Base-by-base conservation (phyloP, 352 stramenopile species). In the Phytopythium delawarense region DNA sequence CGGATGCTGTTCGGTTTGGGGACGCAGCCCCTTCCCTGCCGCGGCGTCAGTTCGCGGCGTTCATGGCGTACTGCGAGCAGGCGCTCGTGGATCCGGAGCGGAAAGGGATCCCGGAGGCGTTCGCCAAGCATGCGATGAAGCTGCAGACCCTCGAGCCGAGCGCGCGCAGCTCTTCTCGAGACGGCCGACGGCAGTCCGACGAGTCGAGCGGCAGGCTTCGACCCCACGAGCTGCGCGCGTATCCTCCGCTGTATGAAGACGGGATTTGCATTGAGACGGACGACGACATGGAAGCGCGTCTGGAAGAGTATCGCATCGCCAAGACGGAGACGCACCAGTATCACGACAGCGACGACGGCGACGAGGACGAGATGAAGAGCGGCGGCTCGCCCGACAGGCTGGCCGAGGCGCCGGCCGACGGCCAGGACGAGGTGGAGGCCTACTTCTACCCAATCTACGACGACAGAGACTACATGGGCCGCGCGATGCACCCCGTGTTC, bases 401-500 rank as follows among this genome's bases (percentile, higher is more conserved):
- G 11, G 42, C 23, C 1, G 42, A 49, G 20, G 42, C 18, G 45
- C 21, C 5, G 45, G 20, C 7, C 8, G 45, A 20, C 12, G 7
- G 11, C 45, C 20, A 32, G 16, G 58, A 58, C 25, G 25, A 45
- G 9, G 55, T 59, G 32, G 40, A 69, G 16, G 28, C 69, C 4
- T 85, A 81, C 62, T 92, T 89, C 60, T 92, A 92, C 54, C 80
- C 83, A 8, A 18, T 72, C 5, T 83, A 78, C 59, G 54, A 51
- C 42, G 2, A 54, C 35, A 7, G 20, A 37, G 32, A 46, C 65
- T 25, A 25, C 20, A 56, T 61, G 59, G 30, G 62, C 53, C 64
- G 55, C 44, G 4, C 45, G 48, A 56, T 87, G n/a, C 84, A 90
- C 66, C 60, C 75, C 32, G 75, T 72, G 21, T 88, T 81, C 48